Percentiles rank a stretch among this genome's conserved stretches.
These are phyloP conservation scores for Pterocarpus macrocarpus DNA, from an alignment of 306 rosid genomes.

Conservation along the genomic window DNA sequence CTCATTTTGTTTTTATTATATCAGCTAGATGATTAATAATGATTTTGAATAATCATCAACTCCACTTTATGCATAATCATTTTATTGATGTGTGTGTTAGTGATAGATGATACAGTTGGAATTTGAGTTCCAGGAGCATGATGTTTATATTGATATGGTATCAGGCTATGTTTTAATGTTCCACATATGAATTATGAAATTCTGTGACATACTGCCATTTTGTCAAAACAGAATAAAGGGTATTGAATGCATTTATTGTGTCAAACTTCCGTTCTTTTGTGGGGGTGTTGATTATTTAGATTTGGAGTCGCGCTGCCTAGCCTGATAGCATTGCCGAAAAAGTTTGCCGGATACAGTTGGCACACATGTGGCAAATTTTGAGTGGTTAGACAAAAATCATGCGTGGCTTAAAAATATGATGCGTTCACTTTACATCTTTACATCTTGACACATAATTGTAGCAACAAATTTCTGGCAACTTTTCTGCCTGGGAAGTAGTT, in stretches of 20 bases:
- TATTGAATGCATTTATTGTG: conserved; percentile 4
- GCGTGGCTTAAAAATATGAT: no score
- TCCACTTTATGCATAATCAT: not conserved
- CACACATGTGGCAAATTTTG: no score
- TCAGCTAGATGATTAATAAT: not conserved
- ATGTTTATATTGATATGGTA: not conserved
- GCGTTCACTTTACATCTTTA: no score
- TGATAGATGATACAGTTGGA: not conserved
- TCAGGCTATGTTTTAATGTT: conserved; percentile 4
- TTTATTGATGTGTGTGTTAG: not conserved
- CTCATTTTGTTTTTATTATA: not conserved
- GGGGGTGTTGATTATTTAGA: not conserved
- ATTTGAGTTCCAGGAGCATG: not conserved
- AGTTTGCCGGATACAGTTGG: no score
- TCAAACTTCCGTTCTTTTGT: conserved; percentile 37
- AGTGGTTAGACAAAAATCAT: no score
- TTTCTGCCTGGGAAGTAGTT: no score
- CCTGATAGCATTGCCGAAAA: no score
- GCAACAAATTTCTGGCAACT: no score
- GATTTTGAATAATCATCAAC: not conserved
- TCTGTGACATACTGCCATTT: not conserved
- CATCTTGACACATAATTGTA: no score
- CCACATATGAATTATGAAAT: not conserved
- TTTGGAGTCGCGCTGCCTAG: not conserved
- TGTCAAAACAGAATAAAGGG: not conserved